A percentile compares a stretch with the other conserved stretches of the same genome.
These are phyloP conservation scores for Kickxella alabastrina DNA, from an alignment of 192 early-diverging fungal species.

Conservation along the genomic window DNA sequence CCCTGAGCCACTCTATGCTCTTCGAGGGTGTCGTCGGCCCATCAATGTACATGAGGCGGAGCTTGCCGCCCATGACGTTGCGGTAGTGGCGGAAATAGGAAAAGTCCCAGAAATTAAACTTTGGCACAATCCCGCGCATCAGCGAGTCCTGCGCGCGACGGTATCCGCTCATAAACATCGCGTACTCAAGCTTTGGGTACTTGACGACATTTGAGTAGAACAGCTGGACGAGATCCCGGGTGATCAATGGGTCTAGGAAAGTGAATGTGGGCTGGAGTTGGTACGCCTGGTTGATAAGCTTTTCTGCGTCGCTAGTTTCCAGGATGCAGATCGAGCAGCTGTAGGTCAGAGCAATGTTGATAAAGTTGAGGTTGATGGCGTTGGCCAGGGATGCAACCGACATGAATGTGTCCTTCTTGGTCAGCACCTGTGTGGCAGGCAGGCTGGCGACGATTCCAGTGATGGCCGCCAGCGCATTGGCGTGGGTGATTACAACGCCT, in stretches of 20 bases:
- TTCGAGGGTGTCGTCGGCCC: slow-evolving; percentile 23
- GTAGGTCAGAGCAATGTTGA: slow-evolving; percentile 24
- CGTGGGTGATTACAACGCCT: slow-evolving; percentile 37
- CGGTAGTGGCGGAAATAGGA: slow-evolving; percentile 53
- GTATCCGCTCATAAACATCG: slow-evolving; percentile 32
- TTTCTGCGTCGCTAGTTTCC: slow-evolving; percentile 40
- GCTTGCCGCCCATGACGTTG: slow-evolving; percentile 40
- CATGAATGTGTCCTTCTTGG: slow-evolving; percentile 33
- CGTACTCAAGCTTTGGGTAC: slow-evolving; percentile 40
- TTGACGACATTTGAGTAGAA: slow-evolving; percentile 38
- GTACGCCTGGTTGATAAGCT: slow-evolving; percentile 30
- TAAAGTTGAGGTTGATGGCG: slow-evolving; percentile 29
- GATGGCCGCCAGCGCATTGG: slow-evolving; percentile 38
- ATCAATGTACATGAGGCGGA: slow-evolving; percentile 40
- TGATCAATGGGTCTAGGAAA: slow-evolving; percentile 23
- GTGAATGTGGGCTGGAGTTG: slow-evolving; percentile 33
- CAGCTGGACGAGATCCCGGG: slow-evolving; percentile 39
- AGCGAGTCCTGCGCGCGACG: slow-evolving; percentile 29
- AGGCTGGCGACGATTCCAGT: slow-evolving; percentile 19
- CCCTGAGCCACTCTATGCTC: slow-evolving; percentile 45
- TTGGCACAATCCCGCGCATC: slow-evolving; percentile 34
- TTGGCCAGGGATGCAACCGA: slow-evolving; percentile 24
- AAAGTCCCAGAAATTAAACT: slow-evolving; percentile 37
- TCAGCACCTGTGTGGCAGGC: slow-evolving; percentile 22
- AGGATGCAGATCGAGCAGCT: slow-evolving; percentile 32